Evolutionary conservation across 306 rosid genomes (phyloP), one percentile per base, ranked within the genome.

Genomic region (Cyclanthera cordifolia): DNA sequence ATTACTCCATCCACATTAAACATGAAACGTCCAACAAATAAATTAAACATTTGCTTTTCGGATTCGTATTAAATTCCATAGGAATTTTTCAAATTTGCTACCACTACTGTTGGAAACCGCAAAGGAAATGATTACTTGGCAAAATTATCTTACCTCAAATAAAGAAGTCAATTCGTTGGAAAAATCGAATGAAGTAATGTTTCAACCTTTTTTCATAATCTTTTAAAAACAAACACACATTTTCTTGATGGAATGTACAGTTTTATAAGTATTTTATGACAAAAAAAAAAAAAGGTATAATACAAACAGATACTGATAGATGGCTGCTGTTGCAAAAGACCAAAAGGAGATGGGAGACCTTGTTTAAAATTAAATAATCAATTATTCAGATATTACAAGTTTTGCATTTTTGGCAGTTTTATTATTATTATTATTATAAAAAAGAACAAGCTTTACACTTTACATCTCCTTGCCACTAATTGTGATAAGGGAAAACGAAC

Each of bases 391-490:
- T 79, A 82, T 80, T 82, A 87, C 89, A 85, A 65, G 73, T 75
- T 79, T 77, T 37, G 50, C 68, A 37, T 60, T 4, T 34, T 37
- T 43, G 46, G n/a, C 7, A 16, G 6, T 53, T 52, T 39, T 48
- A n/a, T n/a, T n/a, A n/a, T 67, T 2, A 45, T 68, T 64, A 67
- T 74, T 72, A 79, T 65, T 69, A 79, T 85, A 43, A 80, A 84
- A 79, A 81, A 82, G 85, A 88, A 77, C 84, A 82, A 85, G 70
- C 74, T 80, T 84, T 82, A 84, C 82, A 57, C 93, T 92, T 87
- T 89, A 89, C 96, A 91, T 30, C 64, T 71, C 86, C 85, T 78
- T 79, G 53, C 67, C 80, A 79, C 88, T 79, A 81, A 67, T 74
- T 78, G 90, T 45, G 83, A 79, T 71, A 32, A 78, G 72, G 76